Evolutionary conservation across 1,284 basidiomycete species (phyloP), one percentile per base, ranked within the genome.

Genomic region (Boletellus sp.): DNA sequence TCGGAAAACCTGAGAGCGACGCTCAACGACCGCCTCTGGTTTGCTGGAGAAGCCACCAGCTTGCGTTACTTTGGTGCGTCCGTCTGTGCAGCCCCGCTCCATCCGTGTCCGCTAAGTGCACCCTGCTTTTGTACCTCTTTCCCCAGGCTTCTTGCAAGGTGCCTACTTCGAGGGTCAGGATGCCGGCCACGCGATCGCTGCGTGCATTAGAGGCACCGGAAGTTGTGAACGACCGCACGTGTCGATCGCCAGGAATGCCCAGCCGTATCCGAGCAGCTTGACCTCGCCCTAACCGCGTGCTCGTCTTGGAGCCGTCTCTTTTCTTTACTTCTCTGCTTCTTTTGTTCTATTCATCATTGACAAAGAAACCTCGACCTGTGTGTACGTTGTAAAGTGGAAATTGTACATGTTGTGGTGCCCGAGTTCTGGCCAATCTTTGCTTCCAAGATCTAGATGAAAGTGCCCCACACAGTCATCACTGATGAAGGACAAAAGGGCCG

Each of bases 31-130:
- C 70, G 74, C 32, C 66, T 86, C 10, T 84, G 78, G 74, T 86
- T 86, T 58, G 80, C 82, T 2, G 84, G 83, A 4, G 84, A 86
- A 63, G 81, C 80, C 5, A 83, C 78, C 11, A 83, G 77, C 53
- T 65, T 74, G 55, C 73, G 78, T 57, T 80, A 81, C 69, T 86
- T 75, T 59, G 82, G 82, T 79, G 41, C 37, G 71, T 69, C n/a
- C 28, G 22, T 49, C 22, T 32, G 8, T 32, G 8, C 18, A 8
- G 11, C 1, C 6, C 10, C 13, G 11, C 7, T 44, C 8, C 36
- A n/a, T n/a, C 7, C 30, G 30, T 7, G 30, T 32, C 13, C 13
- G 13, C 13, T 32, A 15, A 35, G 26, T 4, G 26, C 26, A 28
- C 26, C 38, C 11, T 4, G 10, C 33, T 42, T 45, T 56, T 21